phyloP scores from a whole-genome alignment of 495 filamentous ascomycete species.

The Cladorrhinum samala region DNA sequence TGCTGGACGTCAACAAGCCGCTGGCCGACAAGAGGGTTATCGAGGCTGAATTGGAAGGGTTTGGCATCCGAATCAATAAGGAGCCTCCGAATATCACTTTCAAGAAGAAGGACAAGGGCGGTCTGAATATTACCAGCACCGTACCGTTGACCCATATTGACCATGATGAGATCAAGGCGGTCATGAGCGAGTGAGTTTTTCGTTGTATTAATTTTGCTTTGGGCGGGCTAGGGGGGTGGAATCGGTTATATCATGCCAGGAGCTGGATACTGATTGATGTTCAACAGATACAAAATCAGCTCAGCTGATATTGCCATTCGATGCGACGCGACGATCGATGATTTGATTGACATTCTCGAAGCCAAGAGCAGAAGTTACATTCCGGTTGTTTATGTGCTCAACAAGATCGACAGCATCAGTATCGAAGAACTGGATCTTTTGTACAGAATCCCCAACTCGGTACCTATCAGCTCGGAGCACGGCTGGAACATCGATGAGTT shows the following conservation, averaged over 20 bases:
- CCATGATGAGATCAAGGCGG: slow-evolving; percentile 92
- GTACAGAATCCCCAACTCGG: slow-evolving; percentile 94
- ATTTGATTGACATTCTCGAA: slow-evolving; percentile 92
- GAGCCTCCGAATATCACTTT: slow-evolving; percentile 93
- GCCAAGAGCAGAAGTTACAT: slow-evolving; percentile 95
- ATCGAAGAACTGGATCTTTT: slow-evolving; percentile 95
- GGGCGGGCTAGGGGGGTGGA: neutral
- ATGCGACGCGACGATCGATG: slow-evolving; percentile 79
- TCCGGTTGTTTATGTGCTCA: slow-evolving; percentile 94
- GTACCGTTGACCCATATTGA: slow-evolving; percentile 88
- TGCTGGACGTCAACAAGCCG: slow-evolving; percentile 97
- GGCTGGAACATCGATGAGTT: slow-evolving; percentile 98
- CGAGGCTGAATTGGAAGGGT: slow-evolving; percentile 93
- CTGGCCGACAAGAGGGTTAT: slow-evolving; percentile 95
- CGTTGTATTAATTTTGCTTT: neutral
- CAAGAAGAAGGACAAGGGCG: slow-evolving; percentile 99
- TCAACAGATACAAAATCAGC: slow-evolving; percentile 72
- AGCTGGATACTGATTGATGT: too few relatives aligned
- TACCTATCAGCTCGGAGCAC: slow-evolving; percentile 94
- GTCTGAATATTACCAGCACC: slow-evolving; percentile 88
- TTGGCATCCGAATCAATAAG: slow-evolving; percentile 98
- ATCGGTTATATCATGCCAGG: neutral
- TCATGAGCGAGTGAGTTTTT: slow-evolving; percentile 66
- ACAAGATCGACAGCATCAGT: slow-evolving; percentile 97
- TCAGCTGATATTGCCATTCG: slow-evolving; percentile 98